Evolutionary conservation across 2,329 filamentous ascomycete species (phyloP).

Genomic region (Venturia oleaginea): DNA sequence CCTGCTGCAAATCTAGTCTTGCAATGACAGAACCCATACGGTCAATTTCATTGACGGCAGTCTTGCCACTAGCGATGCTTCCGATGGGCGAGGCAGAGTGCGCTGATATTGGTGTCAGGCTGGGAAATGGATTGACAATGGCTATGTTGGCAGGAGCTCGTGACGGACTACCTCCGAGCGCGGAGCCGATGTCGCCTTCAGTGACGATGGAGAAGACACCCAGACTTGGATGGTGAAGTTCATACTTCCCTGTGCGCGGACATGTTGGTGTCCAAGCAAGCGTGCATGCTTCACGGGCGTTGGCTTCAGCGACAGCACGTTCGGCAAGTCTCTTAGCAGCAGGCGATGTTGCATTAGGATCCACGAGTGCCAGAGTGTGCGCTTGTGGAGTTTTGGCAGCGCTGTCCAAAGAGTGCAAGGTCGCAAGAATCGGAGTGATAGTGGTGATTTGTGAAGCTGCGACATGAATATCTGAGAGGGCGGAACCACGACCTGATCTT

Average conservation of each 20-base stretch:
- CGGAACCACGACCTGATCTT: slow-evolving; percentile 14
- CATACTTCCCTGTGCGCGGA: slow-evolving; percentile 32
- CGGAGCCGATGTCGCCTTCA: slow-evolving; percentile 27
- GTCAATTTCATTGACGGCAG: slow-evolving; percentile 11
- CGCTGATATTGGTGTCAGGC: slow-evolving; percentile 1
- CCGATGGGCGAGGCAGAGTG: slow-evolving; percentile 2
- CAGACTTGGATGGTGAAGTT: slow-evolving; percentile 36
- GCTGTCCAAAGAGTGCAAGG: slow-evolving; percentile 36
- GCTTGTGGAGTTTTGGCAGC: slow-evolving; percentile 37
- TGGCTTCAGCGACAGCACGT: slow-evolving; percentile 49
- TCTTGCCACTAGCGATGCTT: slow-evolving; percentile 21
- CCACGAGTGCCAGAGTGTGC: slow-evolving; percentile 51
- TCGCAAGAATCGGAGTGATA: slow-evolving; percentile 40
- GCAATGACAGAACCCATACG: slow-evolving; percentile 32
- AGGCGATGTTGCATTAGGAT: slow-evolving; percentile 55
- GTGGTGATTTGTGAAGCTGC: slow-evolving; percentile 28
- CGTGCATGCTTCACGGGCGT: slow-evolving; percentile 59
- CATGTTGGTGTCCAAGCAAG: slow-evolving; percentile 49
- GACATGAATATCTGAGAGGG: slow-evolving; percentile 23
- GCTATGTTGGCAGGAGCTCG: slow-evolving; percentile 24
- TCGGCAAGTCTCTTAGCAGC: slow-evolving; percentile 54
- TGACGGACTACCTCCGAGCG: not conserved
- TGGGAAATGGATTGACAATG: slow-evolving; percentile 29
- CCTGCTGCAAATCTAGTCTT: slow-evolving; percentile 35
- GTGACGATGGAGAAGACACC: slow-evolving; percentile 35